Base-by-base conservation (phyloP, 1,139 yeast species). In the Ogataea hybrid region DNA sequence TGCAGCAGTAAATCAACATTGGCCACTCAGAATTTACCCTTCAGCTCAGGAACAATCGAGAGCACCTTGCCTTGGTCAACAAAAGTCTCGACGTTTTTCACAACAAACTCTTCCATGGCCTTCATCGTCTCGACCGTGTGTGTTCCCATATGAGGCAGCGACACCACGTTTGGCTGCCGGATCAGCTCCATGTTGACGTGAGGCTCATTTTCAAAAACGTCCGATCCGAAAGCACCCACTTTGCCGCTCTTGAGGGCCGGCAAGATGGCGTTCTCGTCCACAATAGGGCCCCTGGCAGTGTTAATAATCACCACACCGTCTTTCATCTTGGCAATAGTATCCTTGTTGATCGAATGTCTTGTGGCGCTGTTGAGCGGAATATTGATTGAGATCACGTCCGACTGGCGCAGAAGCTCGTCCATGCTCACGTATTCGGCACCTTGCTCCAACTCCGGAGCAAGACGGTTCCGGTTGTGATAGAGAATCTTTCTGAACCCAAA, bases 141-240 rank as follows among this genome's bases (percentile, higher is more conserved):
- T 0, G 96, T 86, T 22, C 95, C 96, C 82, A 84, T 78, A 60
- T 88, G 95, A 15, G 95, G 95, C 52, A 83, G 68, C 32, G 83
- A 72, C 10, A 82, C 70, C 12, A 81, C 87, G 46, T 79, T 77
- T 4, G 79, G 78, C 53, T 77, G 59, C 14, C 68, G 67, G 37
- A 74, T 64, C 47, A 84, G 65, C 47, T 82, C 87, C 53, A 70
- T 62, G 28, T 82, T 72, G 15, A 79, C 81, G 49, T 77, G 55
- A 6, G 97, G 97, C 66, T 90, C 97, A 51, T 73, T 67, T 59
- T 87, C 96, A 63, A 79, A 84, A 25, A 89, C 97, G 61, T 89
- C 97, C 31, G 89, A 63, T 12, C 92, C 95, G 50, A 81, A 85
- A 10, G 83, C 67, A 32, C 83, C 79, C 32, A 89, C 75, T 54